A percentile compares a stretch with the other conserved stretches of the same genome.
Evolutionary conservation across 331 rosid genomes (phyloP).

Genomic region (Quercus lobata): DNA sequence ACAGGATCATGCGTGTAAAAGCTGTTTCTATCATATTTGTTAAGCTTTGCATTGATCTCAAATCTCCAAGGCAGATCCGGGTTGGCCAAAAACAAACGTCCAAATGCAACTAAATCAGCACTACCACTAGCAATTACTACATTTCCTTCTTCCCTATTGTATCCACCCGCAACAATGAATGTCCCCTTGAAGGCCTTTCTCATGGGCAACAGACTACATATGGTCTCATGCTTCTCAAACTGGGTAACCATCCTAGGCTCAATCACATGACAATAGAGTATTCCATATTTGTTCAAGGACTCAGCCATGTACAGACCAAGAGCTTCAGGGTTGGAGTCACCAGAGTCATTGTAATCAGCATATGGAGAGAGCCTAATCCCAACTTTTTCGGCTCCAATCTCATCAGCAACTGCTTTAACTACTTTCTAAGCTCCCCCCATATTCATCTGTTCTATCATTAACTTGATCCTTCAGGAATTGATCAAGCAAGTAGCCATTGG

Average conservation of each 20-base stretch:
- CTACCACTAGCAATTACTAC: neutral
- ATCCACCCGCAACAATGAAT: constrained; percentile 45
- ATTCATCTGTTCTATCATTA: constrained; percentile 40
- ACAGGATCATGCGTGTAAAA: constrained; percentile 39
- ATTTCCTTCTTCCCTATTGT: constrained; percentile 32
- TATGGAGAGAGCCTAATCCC: constrained; percentile 47
- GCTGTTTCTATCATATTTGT: constrained; percentile 31
- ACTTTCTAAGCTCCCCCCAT: constrained; percentile 39
- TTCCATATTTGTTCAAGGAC: constrained; percentile 9
- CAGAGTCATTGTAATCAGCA: constrained; percentile 31
- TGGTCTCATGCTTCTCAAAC: constrained; percentile 7
- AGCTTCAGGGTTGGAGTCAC: constrained; percentile 38
- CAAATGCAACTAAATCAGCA: constrained; percentile 42
- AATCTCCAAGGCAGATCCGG: constrained; percentile 40
- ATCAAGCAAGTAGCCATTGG: constrained; percentile 41
- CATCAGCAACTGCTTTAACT: constrained; percentile 26
- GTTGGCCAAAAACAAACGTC: constrained; percentile 40
- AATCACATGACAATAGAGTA: constrained; percentile 42
- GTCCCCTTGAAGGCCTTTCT: constrained; percentile 35
- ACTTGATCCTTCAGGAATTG: constrained; percentile 48
- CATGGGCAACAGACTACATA: constrained; percentile 8
- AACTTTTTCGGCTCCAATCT: constrained; percentile 34
- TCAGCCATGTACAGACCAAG: constrained; percentile 36
- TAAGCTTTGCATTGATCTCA: constrained; percentile 26
- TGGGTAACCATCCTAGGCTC: constrained; percentile 44